Evolutionary conservation across 139 green algal genomes (phyloP), one percentile per base, ranked within the genome.

Genomic region (Yamagishiella unicocca): DNA sequence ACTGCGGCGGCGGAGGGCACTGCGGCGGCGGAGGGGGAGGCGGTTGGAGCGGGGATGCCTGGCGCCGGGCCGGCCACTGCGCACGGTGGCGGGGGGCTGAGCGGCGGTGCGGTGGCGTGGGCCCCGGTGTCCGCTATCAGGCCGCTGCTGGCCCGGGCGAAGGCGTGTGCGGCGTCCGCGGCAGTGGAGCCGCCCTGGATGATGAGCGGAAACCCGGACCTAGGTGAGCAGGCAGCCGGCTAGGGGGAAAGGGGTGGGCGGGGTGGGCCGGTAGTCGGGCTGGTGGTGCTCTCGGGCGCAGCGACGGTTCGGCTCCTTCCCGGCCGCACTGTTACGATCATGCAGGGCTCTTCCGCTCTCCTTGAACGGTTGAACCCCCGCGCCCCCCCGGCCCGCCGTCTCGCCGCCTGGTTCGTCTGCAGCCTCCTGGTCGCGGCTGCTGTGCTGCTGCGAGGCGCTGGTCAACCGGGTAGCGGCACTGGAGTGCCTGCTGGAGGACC

Each of bases 111-210:
- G 61, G 78, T 85, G 79, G 79, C 62, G n/a, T 85, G 79, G 79
- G 79, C 62, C 12, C 79, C 79, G 21, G 79, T 85, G 29, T 62
- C 79, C 9, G 79, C 43, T 29, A 38, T 85, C 6, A 42, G 79
- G 42, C 61, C 79, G 29, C 79, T 85, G 62, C 79, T 85, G 62
- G 58, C 27, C 2, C 40, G 79, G 19, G 79, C 79, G 19, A 27
- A 29, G 42, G 40, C 62, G 5, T 85, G 79, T 50, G n/a, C 33
- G 29, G 61, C 42, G 31, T 53, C 79, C 12, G 61, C 79, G 2
- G 37, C 37, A 1, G 17, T 85, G n/a, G 79, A 85, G 62, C 79
- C 79, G 1, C 61, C 61, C n/a, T 85, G 79, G 79, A 40, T 85
- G 1, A 40, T 53, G 2, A 21, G 24, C 31, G 79, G 61, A 0